Percentiles rank a stretch among this genome's conserved stretches.
These are phyloP conservation scores for Scenedesmus sp. DNA, from an alignment of 163 green algal species.

Conservation along the genomic window DNA sequence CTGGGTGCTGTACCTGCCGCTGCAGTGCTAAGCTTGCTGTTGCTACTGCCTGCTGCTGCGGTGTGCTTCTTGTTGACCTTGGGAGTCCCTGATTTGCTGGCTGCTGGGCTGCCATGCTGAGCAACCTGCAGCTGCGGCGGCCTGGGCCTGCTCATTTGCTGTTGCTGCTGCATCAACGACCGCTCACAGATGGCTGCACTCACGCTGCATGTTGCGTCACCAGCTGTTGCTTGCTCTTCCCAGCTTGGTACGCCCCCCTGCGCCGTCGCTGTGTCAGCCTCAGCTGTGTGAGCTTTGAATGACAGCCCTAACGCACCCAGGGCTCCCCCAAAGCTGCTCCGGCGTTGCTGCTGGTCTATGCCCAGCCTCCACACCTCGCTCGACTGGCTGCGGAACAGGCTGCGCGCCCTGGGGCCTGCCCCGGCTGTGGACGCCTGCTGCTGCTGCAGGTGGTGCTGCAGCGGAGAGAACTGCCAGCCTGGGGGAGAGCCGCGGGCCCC, in stretches of 20 bases:
- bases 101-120: neutral
- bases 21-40: neutral
- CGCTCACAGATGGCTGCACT: neutral
- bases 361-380: neutral
- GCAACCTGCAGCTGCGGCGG: neutral
- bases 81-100: neutral
- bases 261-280: neutral
- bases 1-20: neutral
- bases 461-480: neutral
- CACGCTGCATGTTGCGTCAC: neutral
- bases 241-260: neutral
- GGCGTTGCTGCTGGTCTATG: constrained; percentile 1
- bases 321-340: neutral
- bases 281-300: neutral
- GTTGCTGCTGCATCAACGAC: neutral
- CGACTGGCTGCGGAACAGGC: neutral
- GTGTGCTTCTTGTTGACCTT: neutral
- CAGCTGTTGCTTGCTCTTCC: neutral
- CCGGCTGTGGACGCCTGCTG: neutral
- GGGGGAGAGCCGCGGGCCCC: neutral
- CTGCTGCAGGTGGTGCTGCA: neutral
- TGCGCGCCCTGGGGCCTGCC: neutral
- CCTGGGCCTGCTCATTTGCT: neutral
- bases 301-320: neutral
- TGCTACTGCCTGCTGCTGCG: neutral